Evolutionary conservation across 225 moss, liverwort and hornwort species (phyloP), one percentile per base, ranked within the genome.

Genomic region (Bryoerythrophyllum caledonicum): DNA sequence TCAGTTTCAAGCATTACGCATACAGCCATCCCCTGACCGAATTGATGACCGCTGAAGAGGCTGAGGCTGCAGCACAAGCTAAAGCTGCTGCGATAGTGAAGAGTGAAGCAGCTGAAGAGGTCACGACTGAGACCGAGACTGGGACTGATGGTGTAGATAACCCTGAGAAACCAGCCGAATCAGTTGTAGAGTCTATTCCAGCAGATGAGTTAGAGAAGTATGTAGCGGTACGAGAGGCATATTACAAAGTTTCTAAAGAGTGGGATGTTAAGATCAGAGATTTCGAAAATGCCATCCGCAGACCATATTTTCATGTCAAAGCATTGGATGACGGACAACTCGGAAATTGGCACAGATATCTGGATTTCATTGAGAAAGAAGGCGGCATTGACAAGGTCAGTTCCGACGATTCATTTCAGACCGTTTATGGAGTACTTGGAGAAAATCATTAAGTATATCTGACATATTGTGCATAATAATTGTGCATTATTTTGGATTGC

Each of bases 361-460:
- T 99, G 28, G 97, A 99, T 40, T 94, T 99, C n/a, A 73, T 93
- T 25, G 97, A 99, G 84, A 99, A 99, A 72, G 94, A 99, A 90
- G 93, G 91, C 61, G 90, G 85, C 23, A 26, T 75, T 63, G 97
- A 95, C 35, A 99, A 90, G 93, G 93, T 93, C 55, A 8, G 58
- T 14, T 58, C 4, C 34, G 23, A 10, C 30, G n/a, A 15, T 30
- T 23, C 4, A 51, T 44, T 2, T 4, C 10, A 7, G 11, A 0
- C 10, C 23, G 12, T 27, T 15, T 43, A 70, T 52, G 12, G 68
- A 57, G 30, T n/a, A 37, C 30, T 62, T 53, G 6, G 53, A 23
- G 23, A 2, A 1, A 23, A 16, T 1, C 3, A 43, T 71, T 35
- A 7, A 59, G 63, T 48, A 43, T 14, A 7, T 2, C 13, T 9